phyloP scores from a whole-genome alignment of 1,284 basidiomycete genomes.

The Cutaneotrichosporon sp. region DNA sequence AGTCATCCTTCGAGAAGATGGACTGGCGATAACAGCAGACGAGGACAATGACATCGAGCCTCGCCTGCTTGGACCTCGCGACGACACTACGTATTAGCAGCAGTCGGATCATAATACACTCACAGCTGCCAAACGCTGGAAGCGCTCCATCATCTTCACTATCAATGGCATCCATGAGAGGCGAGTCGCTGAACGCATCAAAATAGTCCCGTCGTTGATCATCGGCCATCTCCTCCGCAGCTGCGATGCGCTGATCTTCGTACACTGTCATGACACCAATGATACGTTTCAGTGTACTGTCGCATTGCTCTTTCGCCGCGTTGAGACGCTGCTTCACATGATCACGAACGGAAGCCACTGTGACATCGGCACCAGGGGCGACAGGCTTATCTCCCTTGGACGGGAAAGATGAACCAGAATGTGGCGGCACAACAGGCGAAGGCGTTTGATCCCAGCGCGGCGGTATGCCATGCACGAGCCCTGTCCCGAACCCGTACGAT shows the following conservation, averaged over 20 bases:
- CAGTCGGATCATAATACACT: background rate
- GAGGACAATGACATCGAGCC: conserved; percentile 34
- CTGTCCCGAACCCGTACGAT: conserved; percentile 27
- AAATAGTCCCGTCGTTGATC: conserved; percentile 40
- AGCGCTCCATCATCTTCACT: conserved; percentile 31
- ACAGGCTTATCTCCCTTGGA: conserved; percentile 22
- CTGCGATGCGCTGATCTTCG: conserved; percentile 69
- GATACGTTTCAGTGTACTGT: conserved; percentile 87
- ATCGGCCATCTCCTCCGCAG: conserved; percentile 16
- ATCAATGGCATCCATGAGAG: conserved; percentile 34
- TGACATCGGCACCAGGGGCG: conserved; percentile 39
- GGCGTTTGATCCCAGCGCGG: conserved; percentile 44
- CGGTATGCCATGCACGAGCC: conserved; percentile 30
- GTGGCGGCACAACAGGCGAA: conserved; percentile 28
- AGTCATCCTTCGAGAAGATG: conserved; percentile 21
- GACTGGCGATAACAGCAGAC: conserved; percentile 23
- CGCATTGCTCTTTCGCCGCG: conserved; percentile 90
- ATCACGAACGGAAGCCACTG: conserved; percentile 69
- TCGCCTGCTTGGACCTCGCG: conserved; percentile 35
- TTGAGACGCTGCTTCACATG: conserved; percentile 90
- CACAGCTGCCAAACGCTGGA: conserved; percentile 13
- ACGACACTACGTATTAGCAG: conserved; percentile 15
- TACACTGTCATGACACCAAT: conserved; percentile 87
- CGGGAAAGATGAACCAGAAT: background rate
- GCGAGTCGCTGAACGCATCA: conserved; percentile 40